Conservation (phyloP, 1,284 basidiomycete genomes). For the Cutaneotrichosporon cavernicola region DNA sequence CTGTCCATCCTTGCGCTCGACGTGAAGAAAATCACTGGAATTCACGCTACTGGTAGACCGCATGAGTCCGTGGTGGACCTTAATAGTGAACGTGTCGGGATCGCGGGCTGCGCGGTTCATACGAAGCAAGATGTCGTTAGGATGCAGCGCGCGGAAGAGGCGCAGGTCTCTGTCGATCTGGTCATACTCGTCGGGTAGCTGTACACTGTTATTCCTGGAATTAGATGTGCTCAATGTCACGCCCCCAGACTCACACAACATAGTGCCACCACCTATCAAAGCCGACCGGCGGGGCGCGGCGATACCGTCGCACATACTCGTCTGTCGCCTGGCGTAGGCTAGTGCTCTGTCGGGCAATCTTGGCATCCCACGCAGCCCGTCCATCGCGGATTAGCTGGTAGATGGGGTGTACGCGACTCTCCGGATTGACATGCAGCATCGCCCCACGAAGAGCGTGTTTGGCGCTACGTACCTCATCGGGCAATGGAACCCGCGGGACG, state of each 20-base stretch:
- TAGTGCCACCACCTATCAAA: slow-evolving; percentile 64
- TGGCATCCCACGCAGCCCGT: slow-evolving; percentile 58
- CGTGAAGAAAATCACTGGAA: slow-evolving; percentile 31
- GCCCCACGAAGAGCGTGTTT: slow-evolving; percentile 31
- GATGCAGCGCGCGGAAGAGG: slow-evolving; percentile 50
- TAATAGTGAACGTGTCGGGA: slow-evolving; percentile 31
- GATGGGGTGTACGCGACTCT: slow-evolving; percentile 56
- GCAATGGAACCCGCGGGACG: background rate
- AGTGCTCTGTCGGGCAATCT: slow-evolving; percentile 58
- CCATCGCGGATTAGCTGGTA: slow-evolving; percentile 59
- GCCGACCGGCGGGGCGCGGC: slow-evolving; percentile 57
- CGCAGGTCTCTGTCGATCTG: slow-evolving; percentile 45
- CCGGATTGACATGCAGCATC: slow-evolving; percentile 32
- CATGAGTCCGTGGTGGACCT: slow-evolving; percentile 24
- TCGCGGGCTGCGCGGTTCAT: slow-evolving; percentile 48
- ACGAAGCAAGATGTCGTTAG: slow-evolving; percentile 63
- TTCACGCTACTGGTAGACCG: background rate
- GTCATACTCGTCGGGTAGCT: slow-evolving; percentile 52
- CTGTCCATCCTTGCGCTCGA: slow-evolving; percentile 44
- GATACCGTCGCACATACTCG: slow-evolving; percentile 57
- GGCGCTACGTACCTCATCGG: background rate
- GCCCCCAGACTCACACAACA: slow-evolving; percentile 48
- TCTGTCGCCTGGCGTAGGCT: slow-evolving; percentile 59
- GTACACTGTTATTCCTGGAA: slow-evolving; percentile 56
- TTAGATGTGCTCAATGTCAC: background rate